Base-by-base conservation (phyloP, 2,329 filamentous ascomycete species). In the Apiospora koreana region DNA sequence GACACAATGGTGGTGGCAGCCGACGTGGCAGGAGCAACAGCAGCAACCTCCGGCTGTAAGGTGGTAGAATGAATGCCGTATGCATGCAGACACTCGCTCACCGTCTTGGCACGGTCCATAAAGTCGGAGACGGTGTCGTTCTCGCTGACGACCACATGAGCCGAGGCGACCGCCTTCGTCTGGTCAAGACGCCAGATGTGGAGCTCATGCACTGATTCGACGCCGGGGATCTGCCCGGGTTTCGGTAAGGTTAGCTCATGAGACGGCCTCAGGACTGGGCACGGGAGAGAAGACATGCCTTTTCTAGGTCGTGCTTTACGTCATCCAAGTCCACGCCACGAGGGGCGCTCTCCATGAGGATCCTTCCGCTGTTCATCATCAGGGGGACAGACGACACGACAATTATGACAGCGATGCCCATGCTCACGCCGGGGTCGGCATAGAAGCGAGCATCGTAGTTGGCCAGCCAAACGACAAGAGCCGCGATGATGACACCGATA, bases 101-200 rank as follows among this genome's bases (percentile, higher is more conserved):
- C 87, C 1, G 86, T 88, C 74, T 86, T 87, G 1, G 90, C 89
- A 71, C 87, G 87, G 67, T 84, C 82, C 80, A 88, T 86, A 77
- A 94, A 94, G 67, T 83, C 82, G 45, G 82, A 78, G 31, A 93
- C 78, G 35, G 93, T 79, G 10, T 86, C 85, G 68, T 86, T 83
- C 72, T 89, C 86, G 1, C 86, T 84, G 21, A 94, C 86, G 0
- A 91, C 85, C 1, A 94, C 82, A 76, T 94, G 92, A 1, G 90
- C 92, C 0, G 90, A 90, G 9, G 92, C 92, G 65, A 94, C 85
- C 4, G 88, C 84, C 75, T 93, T 93, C 68, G 85, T 85, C 80
- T 95, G 91, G 76, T 92, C 89, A 3, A 94, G 84, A 2, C 89
- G 86, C 92, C 93, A 94, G 72, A 94, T 87, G 74, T 93, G 92